A percentile compares a stretch with the other conserved stretches of the same genome.
Conservation (phyloP, 2,329 filamentous ascomycete species). For the Aspergillus tanneri region DNA sequence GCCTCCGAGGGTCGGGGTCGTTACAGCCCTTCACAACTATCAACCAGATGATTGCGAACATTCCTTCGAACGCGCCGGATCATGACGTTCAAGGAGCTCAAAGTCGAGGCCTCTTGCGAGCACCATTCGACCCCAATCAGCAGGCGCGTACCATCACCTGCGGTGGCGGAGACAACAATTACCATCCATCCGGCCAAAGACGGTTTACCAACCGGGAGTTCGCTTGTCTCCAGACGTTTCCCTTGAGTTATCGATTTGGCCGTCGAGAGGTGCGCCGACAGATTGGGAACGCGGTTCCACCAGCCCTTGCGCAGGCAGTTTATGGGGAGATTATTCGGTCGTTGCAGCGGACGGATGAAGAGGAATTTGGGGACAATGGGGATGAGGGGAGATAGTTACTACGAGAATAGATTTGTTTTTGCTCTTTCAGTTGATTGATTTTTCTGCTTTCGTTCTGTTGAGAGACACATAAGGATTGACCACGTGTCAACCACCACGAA, state of each 20-base stretch:
- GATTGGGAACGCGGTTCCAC: constrained; percentile 78
- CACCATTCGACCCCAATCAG: constrained; percentile 49
- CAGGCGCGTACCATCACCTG: constrained; percentile 64
- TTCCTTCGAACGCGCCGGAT: constrained; percentile 43
- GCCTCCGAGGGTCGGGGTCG: constrained; percentile 26
- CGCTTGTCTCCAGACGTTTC: constrained; percentile 70
- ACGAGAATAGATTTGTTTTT: no score
- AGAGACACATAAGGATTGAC: no score
- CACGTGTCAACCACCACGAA: no score
- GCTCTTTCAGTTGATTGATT: no score
- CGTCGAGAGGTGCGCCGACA: constrained; percentile 52
- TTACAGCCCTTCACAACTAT: constrained; percentile 44
- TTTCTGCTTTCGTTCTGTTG: no score
- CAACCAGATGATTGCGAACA: constrained; percentile 39
- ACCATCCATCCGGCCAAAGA: constrained; percentile 64
- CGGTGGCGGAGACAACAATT: constrained; percentile 57
- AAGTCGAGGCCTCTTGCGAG: constrained; percentile 19
- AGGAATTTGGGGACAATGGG: no score
- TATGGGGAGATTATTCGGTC: constrained; percentile 39
- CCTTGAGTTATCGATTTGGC: constrained; percentile 58
- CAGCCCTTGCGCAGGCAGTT: constrained; percentile 46
- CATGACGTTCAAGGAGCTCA: constrained; percentile 40
- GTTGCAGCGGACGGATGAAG: constrained; percentile 38
- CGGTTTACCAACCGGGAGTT: constrained; percentile 67
- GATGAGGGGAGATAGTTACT: not conserved